Evolutionary conservation across 257 asterid genomes (phyloP), one percentile per base, ranked within the genome.

Genomic region (Jacaranda copaia): DNA sequence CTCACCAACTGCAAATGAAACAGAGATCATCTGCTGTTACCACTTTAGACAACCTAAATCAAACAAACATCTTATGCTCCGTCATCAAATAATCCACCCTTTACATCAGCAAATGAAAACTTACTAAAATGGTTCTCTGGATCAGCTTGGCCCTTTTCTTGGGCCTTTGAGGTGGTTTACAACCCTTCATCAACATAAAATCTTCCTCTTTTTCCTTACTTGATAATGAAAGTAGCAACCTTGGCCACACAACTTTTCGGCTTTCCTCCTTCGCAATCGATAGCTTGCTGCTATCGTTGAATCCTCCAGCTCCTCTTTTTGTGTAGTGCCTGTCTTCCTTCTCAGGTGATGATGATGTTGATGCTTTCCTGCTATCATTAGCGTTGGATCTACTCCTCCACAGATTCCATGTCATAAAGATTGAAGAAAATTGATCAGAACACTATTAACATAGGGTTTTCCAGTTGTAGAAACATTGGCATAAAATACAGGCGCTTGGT

Each of bases 171-270:
- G 92, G 87, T 46, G 82, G 92, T 64, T 85, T 88, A 5, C 87
- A 83, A 15, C 90, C 90, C 77, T 85, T 85, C 87, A 88, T 84
- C 55, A 84, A 76, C 75, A 85, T 82, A 77, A 85, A 85, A 70
- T 88, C 92, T 69, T 88, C 88, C 65, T 88, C 90, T 38, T 88
- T 88, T 55, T 88, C 92, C 76, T 85, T 88, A 64, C 82, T 85
- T 18, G 92, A 80, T 3, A 88, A 75, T 1, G 88, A 53, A 18
- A 88, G 70, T 48, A 56, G 70, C 72, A 88, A 73, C 80, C 80
- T 88, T 10, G 90, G 92, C 92, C 90, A 88, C 72, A 74, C 89
- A 71, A 68, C 18, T 81, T 79, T 71, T 19, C 69, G 60, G n/a
- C n/a, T 55, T 76, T 73, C 84, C 77, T 60, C 85, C 77, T 69